Percentiles rank a stretch among this genome's conserved stretches.
phyloP scores from a whole-genome alignment of 495 filamentous ascomycete genomes.

The Mycothermus thermophilus region DNA sequence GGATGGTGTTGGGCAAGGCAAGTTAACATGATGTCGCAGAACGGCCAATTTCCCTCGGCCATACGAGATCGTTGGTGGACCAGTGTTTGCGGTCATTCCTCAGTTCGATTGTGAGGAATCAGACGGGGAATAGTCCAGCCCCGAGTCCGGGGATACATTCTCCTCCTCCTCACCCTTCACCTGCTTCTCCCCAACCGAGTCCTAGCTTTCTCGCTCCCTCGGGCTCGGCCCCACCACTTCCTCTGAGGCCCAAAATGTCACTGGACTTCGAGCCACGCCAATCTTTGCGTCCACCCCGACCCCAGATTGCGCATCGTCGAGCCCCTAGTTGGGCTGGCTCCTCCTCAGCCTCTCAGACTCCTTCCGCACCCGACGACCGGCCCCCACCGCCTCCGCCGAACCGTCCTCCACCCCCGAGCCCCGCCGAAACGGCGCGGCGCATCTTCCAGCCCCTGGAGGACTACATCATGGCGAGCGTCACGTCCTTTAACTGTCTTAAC shows the following conservation, averaged over 20 bases:
- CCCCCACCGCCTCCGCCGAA: too few relatives aligned
- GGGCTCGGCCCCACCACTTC: not conserved
- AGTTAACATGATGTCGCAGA: slow-evolving; percentile 5
- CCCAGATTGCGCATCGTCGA: slow-evolving; percentile 17
- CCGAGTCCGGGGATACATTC: not conserved
- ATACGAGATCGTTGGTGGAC: slow-evolving; percentile 18
- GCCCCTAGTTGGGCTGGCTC: slow-evolving; percentile 15
- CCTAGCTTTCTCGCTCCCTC: not conserved
- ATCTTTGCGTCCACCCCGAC: not conserved
- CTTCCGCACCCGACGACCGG: too few relatives aligned
- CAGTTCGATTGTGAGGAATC: slow-evolving; percentile 4
- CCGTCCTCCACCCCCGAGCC: slow-evolving; percentile 7
- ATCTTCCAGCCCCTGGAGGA: slow-evolving; percentile 65
- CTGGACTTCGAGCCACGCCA: not conserved
- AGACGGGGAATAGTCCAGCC: not conserved
- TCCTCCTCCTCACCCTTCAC: not conserved
- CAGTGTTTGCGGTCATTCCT: slow-evolving; percentile 20
- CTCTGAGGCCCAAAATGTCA: slow-evolving; percentile 2
- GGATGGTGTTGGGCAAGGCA: slow-evolving; percentile 1
- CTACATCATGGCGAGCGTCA: slow-evolving; percentile 56
- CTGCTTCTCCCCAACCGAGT: too few relatives aligned
- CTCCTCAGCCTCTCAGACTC: too few relatives aligned
- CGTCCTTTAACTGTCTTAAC: slow-evolving; percentile 57
- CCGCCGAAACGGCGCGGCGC: slow-evolving; percentile 19
- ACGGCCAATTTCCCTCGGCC: slow-evolving; percentile 16